Conservation (phyloP, 192 early-diverging fungal species). For the Martensiomyces pterosporus region DNA sequence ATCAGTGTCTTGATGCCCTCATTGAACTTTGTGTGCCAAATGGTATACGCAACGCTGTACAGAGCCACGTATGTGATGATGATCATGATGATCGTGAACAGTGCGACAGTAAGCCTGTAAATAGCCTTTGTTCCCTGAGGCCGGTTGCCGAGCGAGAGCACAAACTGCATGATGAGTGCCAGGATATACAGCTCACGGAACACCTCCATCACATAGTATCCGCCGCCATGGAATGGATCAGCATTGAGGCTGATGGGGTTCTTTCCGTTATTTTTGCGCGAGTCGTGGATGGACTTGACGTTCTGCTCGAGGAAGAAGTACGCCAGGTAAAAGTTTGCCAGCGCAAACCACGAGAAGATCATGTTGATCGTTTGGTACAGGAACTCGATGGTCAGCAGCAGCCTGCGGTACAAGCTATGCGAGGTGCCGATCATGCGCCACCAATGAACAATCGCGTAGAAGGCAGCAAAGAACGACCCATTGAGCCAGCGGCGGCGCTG, state of each 20-base stretch:
- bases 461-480: conserved; percentile 89
- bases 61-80: conserved; percentile 72
- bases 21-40: conserved; percentile 42
- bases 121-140: conserved; percentile 86
- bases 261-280: conserved; percentile 13
- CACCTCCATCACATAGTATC: conserved; percentile 59
- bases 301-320: conserved; percentile 78
- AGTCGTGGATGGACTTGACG: conserved; percentile 38
- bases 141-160: conserved; percentile 90
- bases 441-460: conserved; percentile 81
- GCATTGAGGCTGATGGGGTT: conserved; percentile 41
- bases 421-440: conserved; percentile 71
- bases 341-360: conserved; percentile 86
- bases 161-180: conserved; percentile 76
- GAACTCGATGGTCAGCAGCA: conserved; percentile 73
- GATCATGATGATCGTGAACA: conserved; percentile 88
- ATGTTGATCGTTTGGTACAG: conserved; percentile 76
- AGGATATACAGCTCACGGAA: conserved; percentile 76
- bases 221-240: conserved; percentile 60
- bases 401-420: conserved; percentile 68
- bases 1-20: conserved; percentile 41
- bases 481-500: conserved; percentile 97
- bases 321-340: conserved; percentile 87
- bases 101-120: conserved; percentile 66
- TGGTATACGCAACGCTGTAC: conserved; percentile 56